Base-by-base conservation (phyloP, 345 rosid species). In the Eucalyptus tenuipes region DNA sequence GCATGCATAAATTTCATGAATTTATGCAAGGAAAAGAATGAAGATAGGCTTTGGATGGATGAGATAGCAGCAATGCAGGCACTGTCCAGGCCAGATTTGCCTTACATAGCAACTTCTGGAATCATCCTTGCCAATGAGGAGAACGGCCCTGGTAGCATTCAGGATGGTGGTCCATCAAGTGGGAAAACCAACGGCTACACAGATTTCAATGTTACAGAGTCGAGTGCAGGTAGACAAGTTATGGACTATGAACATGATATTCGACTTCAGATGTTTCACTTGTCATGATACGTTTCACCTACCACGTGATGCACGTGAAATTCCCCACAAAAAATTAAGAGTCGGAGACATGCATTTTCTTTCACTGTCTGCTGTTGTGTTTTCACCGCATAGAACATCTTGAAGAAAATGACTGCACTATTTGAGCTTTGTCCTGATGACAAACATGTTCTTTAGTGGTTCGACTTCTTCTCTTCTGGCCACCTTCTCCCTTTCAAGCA, bases 11-110 rank as follows among this genome's bases (percentile, higher is more conserved):
- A 95, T 92, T 98, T 97, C 92, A 79, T 94, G 90, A 96, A 97
- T 59, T 91, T 98, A 89, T 98, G 99, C 97, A 96, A 96, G 95
- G 94, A 94, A 92, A 98, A 98, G 97, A 97, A 95, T 55, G 97
- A 97, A 92, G 99, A 98, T 91, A 93, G 96, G 88, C 94, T 94
- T 81, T 98, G 99, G 99, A 94, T 96, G 91, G 97, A 96, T 89
- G 99, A 98, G 91, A 92, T 98, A 86, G 97, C 98, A 0, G 99
- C 98, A 87, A 96, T 98, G 98, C 97, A 95, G 91, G 97, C 98
- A 87, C 91, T 52, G 84, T 87, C 99, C 90, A 92, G 94, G 89
- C 94, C 97, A 88, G 99, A 96, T 48, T 88, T 98, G 85, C 94
- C 98, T 14, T 96, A 92, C 92, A 88, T 96, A 88, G 96, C 93